Base-by-base conservation (phyloP, 129 eudicot genomes). In the Flaveria bidentis region DNA sequence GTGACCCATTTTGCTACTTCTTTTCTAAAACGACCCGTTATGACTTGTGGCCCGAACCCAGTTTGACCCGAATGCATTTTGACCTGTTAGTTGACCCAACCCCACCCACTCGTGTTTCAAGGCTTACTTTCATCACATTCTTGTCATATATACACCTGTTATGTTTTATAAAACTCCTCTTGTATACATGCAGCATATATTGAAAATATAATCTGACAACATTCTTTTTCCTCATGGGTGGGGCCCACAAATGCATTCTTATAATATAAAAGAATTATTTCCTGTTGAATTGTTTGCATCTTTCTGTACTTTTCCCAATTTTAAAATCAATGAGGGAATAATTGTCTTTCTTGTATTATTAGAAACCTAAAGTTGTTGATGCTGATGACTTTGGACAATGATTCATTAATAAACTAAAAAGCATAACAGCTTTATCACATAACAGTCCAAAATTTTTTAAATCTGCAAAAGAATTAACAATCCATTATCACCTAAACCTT, bases 401-500 rank as follows among this genome's bases (percentile, higher is more conserved):
- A 78, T 30, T 70, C 23, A 80, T 74, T 56, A 67, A 26, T 26
- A 30, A 28, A 67, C 69, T 45, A 58, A 80, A 80, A 80, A 80
- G 61, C 79, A 74, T 80, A 74, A 56, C 84, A 74, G 74, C 80
- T 78, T 78, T 78, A 60, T 70, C 77, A 67, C 82, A 82, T 61
- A 74, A 62, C 39, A 66, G 18, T 67, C 50, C 61, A 61, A 60
- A 63, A 70, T 55, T 67, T 67, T 63, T n/a, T 47, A 80, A 67
- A 80, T 23, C 68, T 41, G 22, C 14, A 12, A 80, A 72, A 42
- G 42, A 80, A 79, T 44, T n/a, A 80, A 73, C 63, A 74, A 74
- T 33, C 60, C 45, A 70, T 50, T 11, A 71, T 25, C 50, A 72
- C 26, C 71, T 73, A 70, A 66, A 61, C n/a, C 64, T 76, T 76